Base-by-base conservation (phyloP, 306 rosid genomes). In the Pterocarpus macrocarpus region DNA sequence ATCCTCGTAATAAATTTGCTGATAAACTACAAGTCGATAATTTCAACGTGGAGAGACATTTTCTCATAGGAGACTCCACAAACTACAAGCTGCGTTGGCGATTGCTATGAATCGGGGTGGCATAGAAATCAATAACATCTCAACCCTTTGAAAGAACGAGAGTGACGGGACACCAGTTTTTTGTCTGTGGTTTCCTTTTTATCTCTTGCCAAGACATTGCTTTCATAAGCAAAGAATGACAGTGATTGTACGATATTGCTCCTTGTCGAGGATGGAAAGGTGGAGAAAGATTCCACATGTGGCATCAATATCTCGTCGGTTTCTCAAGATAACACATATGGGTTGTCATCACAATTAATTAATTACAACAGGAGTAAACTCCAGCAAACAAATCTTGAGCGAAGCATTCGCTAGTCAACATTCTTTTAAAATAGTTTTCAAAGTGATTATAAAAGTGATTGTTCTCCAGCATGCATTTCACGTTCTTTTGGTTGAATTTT, bases 81-180 rank as follows among this genome's bases (percentile, higher is more conserved):
- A 41, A 56, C 2, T 5, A 45, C 13, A 15, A 61, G 17, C 58
- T 30, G 32, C 49, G 49, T 61, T 61, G 35, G 61, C 4, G 35
- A 44, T 62, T 75, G 80, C 16, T 17, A 45, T 10, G 59, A 61
- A 61, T 44, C 1, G 7, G 22, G 11, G 34, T 30, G 4, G 64
- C 36, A 28, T 50, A 50, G 5, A 14, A 22, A 22, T 8, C 13
- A 59, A 43, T 30, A 44, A 30, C 68, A 57, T 5, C 17, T 0
- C 55, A 77, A 64, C 16, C 53, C 41, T 50, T 8, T 65, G 55
- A 36, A 50, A 9, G 64, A 49, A 64, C 12, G 65, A 64, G 52
- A 6, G 81, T 22, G 66, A 78, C 74, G 57, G 12, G 68, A 58
- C 75, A 67, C 75, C 35, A 16, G 22, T 41, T 52, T 22, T 52